A percentile compares a stretch with the other conserved stretches of the same genome.
Evolutionary conservation across 2,329 filamentous ascomycete genomes (phyloP).

Genomic region (Calcarisporium arbuscula): DNA sequence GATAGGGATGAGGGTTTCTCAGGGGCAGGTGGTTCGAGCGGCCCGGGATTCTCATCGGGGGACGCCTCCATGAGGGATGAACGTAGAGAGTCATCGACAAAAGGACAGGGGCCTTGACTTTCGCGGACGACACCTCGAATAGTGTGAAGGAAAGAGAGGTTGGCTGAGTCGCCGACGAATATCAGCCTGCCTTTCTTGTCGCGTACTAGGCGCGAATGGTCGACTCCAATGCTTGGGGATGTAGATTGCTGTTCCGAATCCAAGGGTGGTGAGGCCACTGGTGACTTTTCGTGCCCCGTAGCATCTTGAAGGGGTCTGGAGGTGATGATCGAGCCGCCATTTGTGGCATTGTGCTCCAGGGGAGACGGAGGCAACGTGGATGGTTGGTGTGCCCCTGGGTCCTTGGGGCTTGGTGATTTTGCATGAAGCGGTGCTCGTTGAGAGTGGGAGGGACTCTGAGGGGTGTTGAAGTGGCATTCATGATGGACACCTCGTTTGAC

Average conservation of each 20-base stretch:
- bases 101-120: not conserved
- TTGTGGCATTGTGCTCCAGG: too few relatives aligned
- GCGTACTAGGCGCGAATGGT: constrained; percentile 8
- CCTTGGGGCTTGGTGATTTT: constrained; percentile 4
- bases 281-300: not conserved
- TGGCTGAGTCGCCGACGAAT: constrained; percentile 8
- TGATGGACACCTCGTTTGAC: constrained; percentile 5
- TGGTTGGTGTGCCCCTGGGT: not conserved
- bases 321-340: too few relatives aligned
- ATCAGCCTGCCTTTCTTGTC: constrained; percentile 8
- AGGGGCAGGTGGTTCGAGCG: too few relatives aligned
- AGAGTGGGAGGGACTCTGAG: too few relatives aligned
- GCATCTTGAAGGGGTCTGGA: not conserved
- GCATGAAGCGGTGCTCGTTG: too few relatives aligned
- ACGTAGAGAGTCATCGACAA: not conserved
- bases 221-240: constrained; percentile 4
- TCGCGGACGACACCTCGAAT: not conserved
- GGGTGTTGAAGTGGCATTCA: constrained; percentile 8
- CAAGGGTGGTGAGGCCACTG: not conserved
- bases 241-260: not conserved
- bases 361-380: not conserved
- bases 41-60: not conserved
- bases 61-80: not conserved
- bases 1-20: too few relatives aligned
- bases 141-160: constrained; percentile 1